Evolutionary conservation across 2,329 filamentous ascomycete species (phyloP).

Genomic region (Xylaria hypoxylon): DNA sequence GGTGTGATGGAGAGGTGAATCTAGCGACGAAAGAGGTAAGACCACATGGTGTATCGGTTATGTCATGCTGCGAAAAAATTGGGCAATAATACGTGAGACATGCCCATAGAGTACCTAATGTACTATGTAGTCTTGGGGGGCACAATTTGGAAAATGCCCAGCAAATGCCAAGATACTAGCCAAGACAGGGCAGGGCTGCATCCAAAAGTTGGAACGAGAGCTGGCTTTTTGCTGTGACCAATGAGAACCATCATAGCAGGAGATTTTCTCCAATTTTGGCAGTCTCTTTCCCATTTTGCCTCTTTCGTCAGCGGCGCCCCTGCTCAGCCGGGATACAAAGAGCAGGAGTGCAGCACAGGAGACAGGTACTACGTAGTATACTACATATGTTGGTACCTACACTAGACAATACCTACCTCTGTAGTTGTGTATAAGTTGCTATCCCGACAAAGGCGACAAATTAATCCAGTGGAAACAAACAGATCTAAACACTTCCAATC

Average conservation of each 20-base stretch:
- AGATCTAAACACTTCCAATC: neutral
- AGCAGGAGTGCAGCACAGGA: neutral
- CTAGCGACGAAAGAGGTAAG: slow-evolving; percentile 16
- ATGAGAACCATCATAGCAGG: slow-evolving; percentile 23
- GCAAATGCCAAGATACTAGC: slow-evolving; percentile 19
- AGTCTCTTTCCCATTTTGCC: slow-evolving; percentile 29
- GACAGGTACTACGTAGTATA: no score
- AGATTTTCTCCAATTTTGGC: slow-evolving; percentile 35
- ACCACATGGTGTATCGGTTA: slow-evolving; percentile 26
- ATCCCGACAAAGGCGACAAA: no score
- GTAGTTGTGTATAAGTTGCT: no score
- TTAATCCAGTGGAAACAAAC: no score
- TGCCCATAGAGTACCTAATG: no score
- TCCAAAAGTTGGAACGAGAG: slow-evolving; percentile 13
- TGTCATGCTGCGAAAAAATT: slow-evolving; percentile 36
- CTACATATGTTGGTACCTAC: neutral
- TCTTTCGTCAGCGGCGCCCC: slow-evolving; percentile 28
- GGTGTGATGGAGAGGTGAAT: neutral
- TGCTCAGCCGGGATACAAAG: slow-evolving; percentile 1
- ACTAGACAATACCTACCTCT: neutral
- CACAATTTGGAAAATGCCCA: slow-evolving; percentile 30
- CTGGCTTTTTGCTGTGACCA: slow-evolving; percentile 18
- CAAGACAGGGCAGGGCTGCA: slow-evolving; percentile 37
- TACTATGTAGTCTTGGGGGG: no score
- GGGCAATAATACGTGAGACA: slow-evolving; percentile 29